phyloP scores from a whole-genome alignment of 2,329 filamentous ascomycete species.

The Fusarium aywerte region DNA sequence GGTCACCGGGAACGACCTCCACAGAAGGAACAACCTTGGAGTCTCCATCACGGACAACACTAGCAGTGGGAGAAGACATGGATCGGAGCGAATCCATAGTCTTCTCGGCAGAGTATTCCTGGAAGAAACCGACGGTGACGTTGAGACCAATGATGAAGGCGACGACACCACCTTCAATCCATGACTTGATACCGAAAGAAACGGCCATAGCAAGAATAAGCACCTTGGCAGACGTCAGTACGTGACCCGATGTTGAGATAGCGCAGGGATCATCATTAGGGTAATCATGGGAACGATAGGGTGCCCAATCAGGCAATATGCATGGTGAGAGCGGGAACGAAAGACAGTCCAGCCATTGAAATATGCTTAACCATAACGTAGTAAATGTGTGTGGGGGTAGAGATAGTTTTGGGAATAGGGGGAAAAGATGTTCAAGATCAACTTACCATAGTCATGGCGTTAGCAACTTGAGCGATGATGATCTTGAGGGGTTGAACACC shows the following conservation, averaged over 20 bases:
- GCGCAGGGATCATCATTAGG: conserved; percentile 12
- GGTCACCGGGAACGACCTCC: conserved; percentile 67
- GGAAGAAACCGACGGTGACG: conserved; percentile 62
- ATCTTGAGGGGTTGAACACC: conserved; percentile 68
- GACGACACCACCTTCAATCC: conserved; percentile 70
- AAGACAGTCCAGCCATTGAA: conserved; percentile 11
- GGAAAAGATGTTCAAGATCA: not conserved
- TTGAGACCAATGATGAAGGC: conserved; percentile 68
- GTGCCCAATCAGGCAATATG: conserved; percentile 58
- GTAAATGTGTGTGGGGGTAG: conserved; percentile 13
- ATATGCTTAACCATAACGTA: conserved; percentile 29
- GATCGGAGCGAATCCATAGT: conserved; percentile 61
- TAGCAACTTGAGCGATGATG: conserved; percentile 71
- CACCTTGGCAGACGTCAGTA: conserved; percentile 50
- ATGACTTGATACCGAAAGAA: conserved; percentile 67
- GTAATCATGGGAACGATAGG: conserved; percentile 55
- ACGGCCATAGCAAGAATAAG: conserved; percentile 68
- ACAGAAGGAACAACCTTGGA: conserved; percentile 53
- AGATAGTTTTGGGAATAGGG: not conserved
- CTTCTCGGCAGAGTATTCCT: conserved; percentile 60
- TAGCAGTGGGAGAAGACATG: conserved; percentile 57
- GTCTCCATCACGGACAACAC: conserved; percentile 56
- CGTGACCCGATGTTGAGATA: not conserved
- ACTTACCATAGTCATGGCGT: conserved; percentile 74
- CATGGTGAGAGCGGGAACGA: conserved; percentile 45